Evolutionary conservation across 495 filamentous ascomycete genomes (phyloP).

Genomic region (Neurospora hispaniola): DNA sequence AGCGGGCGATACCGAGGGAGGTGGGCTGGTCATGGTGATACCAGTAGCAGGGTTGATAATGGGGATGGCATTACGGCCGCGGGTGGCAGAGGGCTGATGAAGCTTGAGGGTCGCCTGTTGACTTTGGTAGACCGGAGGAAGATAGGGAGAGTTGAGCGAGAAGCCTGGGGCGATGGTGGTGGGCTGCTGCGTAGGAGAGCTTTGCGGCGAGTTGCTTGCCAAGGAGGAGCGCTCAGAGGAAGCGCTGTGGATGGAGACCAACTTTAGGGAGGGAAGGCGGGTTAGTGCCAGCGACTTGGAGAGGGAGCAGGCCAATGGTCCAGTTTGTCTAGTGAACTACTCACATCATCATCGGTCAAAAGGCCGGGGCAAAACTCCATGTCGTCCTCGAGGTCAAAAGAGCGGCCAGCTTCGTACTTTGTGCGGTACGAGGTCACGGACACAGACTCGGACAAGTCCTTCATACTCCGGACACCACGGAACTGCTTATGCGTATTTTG

Average conservation of each 20-base stretch:
- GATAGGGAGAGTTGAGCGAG: conserved; percentile 69
- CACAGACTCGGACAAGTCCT: conserved; percentile 74
- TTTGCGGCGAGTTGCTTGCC: conserved; percentile 86
- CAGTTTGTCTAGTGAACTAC: conserved; percentile 25
- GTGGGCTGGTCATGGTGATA: conserved; percentile 79
- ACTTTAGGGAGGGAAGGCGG: conserved; percentile 35
- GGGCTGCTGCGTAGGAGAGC: conserved; percentile 63
- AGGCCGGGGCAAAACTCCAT: conserved; percentile 91
- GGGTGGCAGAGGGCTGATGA: conserved; percentile 77
- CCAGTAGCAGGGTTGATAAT: conserved; percentile 96
- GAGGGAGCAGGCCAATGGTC: not conserved
- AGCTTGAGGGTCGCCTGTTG: conserved; percentile 54
- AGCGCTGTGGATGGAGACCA: conserved; percentile 76
- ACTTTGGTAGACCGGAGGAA: conserved; percentile 44
- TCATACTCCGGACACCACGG: conserved; percentile 71
- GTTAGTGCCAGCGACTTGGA: conserved; percentile 5
- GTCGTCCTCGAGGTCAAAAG: conserved; percentile 96
- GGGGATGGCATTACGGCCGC: conserved; percentile 90
- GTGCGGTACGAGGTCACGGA: conserved; percentile 65
- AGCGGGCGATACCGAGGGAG: conserved; percentile 76
- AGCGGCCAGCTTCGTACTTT: conserved; percentile 82
- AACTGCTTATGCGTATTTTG: conserved; percentile 81
- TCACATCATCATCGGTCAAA: conserved; percentile 92
- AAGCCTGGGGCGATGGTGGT: conserved; percentile 67
- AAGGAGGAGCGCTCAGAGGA: conserved; percentile 90